Evolutionary conservation across 441 rosid genomes (phyloP).

Genomic region (Cnidoscolus chayamansa): DNA sequence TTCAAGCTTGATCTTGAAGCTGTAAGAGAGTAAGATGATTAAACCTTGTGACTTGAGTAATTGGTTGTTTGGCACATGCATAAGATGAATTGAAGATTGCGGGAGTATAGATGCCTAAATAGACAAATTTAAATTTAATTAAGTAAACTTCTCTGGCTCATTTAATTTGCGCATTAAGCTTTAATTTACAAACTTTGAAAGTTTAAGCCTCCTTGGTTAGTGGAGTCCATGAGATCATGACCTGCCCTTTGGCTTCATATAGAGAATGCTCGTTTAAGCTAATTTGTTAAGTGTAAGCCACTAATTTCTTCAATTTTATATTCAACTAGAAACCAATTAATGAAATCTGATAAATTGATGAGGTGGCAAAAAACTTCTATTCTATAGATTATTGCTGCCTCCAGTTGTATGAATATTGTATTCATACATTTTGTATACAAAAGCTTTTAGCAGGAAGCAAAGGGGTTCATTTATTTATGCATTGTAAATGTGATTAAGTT

Average conservation of each 20-base stretch:
- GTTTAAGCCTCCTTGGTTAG: not conserved
- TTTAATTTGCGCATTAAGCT: slow-evolving; percentile 9
- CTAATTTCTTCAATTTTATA: too few species aligned
- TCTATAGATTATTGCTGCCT: not conserved
- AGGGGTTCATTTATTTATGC: not conserved
- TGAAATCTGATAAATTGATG: too few species aligned
- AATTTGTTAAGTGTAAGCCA: too few species aligned
- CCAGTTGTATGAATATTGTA: not conserved
- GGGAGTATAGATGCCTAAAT: slow-evolving; percentile 2
- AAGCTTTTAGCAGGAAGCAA: not conserved
- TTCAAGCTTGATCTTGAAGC: slow-evolving; percentile 84
- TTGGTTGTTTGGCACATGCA: slow-evolving; percentile 2
- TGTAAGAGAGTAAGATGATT: slow-evolving; percentile 71
- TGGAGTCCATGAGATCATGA: slow-evolving; percentile 10
- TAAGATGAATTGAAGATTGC: not conserved
- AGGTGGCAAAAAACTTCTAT: too few species aligned
- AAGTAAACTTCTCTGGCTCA: not conserved
- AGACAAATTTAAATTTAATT: not conserved
- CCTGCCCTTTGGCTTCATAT: not conserved
- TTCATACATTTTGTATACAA: not conserved
- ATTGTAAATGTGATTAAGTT: not conserved
- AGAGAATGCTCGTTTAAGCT: too few species aligned
- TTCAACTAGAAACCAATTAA: not conserved
- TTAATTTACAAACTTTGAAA: slow-evolving; percentile 10
- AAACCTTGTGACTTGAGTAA: slow-evolving; percentile 10